Base-by-base conservation (phyloP, 1,139 yeast genomes). In the Suhomyces maxii region DNA sequence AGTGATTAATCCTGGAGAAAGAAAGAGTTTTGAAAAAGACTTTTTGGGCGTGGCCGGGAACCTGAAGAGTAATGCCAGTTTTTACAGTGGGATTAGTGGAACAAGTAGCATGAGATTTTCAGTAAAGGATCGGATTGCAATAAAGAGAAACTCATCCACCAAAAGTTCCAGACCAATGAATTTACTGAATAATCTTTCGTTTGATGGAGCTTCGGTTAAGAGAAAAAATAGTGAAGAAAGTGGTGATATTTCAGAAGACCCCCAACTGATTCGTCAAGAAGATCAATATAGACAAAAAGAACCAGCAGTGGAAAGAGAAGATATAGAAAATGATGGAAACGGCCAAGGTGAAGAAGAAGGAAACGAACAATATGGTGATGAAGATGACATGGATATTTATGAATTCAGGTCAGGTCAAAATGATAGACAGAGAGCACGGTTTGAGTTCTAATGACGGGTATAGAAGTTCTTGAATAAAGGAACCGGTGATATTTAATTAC, bases 201-300 rank as follows among this genome's bases (percentile, higher is more conserved):
- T 40, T 14, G 40, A 40, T 3, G 47, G 34, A 7, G 43, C 33
- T 10, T 43, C 50, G 12, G 47, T 47, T 6, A 42, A 42, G 13
- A 33, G 36, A 14, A 42, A 41, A 26, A 36, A 45, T 34, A 48
- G 51, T 30, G 53, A 50, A 11, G 47, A 49, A 41, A 45, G 40
- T n/a, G 30, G 47, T 10, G 52, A 45, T 25, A 40, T 41, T 13
- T 48, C 47, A 18, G 44, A 36, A 11, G 48, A 37, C 8, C 13
- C 28, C 37, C 32, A 36, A 23, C 25, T 28, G 31, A 31, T n/a
- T 32, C 13, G n/a, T 10, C 37, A 35, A 10, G 26, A 23, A 12
- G 18, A 34, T n/a, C n/a, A n/a, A 8, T 32, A 12, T 14, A 31
- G 23, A 11, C 33, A 37, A 9, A n/a, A n/a, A 11, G 11, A 30